Evolutionary conservation across 805 yeast genomes (phyloP), one percentile per base, ranked within the genome.

Genomic region (Candida montana): DNA sequence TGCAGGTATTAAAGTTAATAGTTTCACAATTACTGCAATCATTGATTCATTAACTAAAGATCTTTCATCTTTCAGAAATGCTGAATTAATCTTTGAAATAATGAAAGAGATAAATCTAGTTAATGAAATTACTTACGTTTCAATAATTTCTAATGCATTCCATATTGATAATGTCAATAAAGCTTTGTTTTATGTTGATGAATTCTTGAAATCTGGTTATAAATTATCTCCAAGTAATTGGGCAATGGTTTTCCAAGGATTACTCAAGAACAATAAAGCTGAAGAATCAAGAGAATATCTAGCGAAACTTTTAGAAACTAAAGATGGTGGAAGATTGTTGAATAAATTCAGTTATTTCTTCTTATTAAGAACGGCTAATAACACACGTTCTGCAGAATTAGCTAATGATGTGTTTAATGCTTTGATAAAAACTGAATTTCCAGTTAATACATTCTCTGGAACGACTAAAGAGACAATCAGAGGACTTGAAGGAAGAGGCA

Each of bases 41-140:
- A 64, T 82, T 43, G 73, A 71, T 40, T 79, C 79, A 12, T 65
- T 82, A 44, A 64, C 72, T 44, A 68, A 68, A 50, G 67, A 69
- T 39, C 67, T 71, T n/a, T 43, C 64, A 30, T 69, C 77, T 41
- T 52, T 72, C 10, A 65, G 61, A 12, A 69, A 77, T n/a, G 85
- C 84, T 1, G 63, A 81, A 34, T 49, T 53, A 2, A 50, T 82
- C 21, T 75, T 72, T 52, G 63, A 70, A 13, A 55, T 59, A 39
- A 64, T 76, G 62, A 59, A 63, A 51, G 45, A 34, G 4, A 50
- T 50, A 40, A 64, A 60, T 36, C 50, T 62, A 53, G 57, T 61
- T 28, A 61, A 71, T 4, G 50, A 62, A 8, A 65, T 61, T 23
- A 55, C 75, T 26, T 65, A 69, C 55, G 69, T 76, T 9, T 53